Evolutionary conservation across 179 eudicot species (phyloP).

Genomic region (Drosera spatulata): DNA sequence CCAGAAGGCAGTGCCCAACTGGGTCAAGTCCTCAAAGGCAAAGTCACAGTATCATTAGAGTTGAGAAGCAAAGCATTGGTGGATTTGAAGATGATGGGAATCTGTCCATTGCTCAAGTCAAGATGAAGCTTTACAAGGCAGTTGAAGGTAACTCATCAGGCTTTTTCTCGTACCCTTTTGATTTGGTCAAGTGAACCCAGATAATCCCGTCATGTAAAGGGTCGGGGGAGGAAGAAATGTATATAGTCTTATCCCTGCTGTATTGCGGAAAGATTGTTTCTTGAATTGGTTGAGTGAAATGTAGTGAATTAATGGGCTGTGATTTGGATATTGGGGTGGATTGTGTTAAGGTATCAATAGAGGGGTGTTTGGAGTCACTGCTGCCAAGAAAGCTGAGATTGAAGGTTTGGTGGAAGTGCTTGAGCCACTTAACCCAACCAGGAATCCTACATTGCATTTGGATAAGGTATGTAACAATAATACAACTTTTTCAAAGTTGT

Average conservation of each 20-base stretch:
- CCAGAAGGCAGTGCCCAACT: slow-evolving; percentile 13
- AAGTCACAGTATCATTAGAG: slow-evolving; percentile 18
- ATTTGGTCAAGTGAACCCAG: background rate
- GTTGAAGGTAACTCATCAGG: slow-evolving; percentile 37
- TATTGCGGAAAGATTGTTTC: no score
- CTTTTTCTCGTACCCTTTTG: background rate
- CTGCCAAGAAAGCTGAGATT: slow-evolving; percentile 57
- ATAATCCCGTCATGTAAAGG: no score
- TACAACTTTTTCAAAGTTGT: background rate
- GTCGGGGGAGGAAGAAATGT: no score
- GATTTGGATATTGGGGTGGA: no score
- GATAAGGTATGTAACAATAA: slow-evolving; percentile 39
- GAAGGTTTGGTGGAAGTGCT: slow-evolving; percentile 45
- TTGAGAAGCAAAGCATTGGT: slow-evolving; percentile 28
- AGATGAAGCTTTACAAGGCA: slow-evolving; percentile 34
- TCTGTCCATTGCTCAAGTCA: slow-evolving; percentile 26
- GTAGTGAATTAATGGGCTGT: no score
- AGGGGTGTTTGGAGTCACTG: slow-evolving; percentile 80
- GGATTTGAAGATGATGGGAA: slow-evolving; percentile 17
- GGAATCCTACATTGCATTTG: slow-evolving; percentile 45
- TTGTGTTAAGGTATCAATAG: slow-evolving; percentile 49
- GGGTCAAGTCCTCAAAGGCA: slow-evolving; percentile 10
- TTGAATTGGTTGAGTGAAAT: no score
- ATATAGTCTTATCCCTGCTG: no score
- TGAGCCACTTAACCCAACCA: slow-evolving; percentile 67